These are phyloP conservation scores for Nicotiana tabacum DNA, from an alignment of 257 asterid species.

Conservation along the genomic window DNA sequence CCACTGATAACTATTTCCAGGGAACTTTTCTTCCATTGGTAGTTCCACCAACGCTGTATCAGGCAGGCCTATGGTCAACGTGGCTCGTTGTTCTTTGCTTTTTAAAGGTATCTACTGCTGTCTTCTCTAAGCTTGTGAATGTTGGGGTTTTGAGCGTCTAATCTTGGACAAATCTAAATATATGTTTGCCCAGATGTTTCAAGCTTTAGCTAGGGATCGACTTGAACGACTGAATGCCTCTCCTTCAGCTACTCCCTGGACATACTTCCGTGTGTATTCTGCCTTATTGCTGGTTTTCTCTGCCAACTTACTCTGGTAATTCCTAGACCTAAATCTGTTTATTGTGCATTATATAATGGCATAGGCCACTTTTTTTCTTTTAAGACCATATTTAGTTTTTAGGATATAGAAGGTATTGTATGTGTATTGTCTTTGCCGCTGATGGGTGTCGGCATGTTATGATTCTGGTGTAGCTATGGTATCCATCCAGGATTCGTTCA, in stretches of 20 bases:
- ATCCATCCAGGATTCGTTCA: not conserved
- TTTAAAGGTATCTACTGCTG: slow-evolving; percentile 54
- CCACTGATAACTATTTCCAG: slow-evolving; percentile 39
- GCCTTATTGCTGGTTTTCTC: slow-evolving; percentile 70
- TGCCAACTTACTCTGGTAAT: slow-evolving; percentile 77
- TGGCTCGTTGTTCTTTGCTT: slow-evolving; percentile 85
- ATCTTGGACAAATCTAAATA: not conserved
- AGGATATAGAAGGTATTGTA: not conserved
- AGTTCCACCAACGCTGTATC: slow-evolving; percentile 69
- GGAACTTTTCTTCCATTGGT: slow-evolving; percentile 94
- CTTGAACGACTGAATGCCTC: slow-evolving; percentile 92
- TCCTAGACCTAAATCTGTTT: slow-evolving; percentile 13
- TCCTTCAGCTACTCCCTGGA: slow-evolving; percentile 87
- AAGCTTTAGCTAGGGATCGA: slow-evolving; percentile 91
- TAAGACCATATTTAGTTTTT: not conserved
- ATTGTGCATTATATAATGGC: not conserved
- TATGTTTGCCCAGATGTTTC: slow-evolving; percentile 74
- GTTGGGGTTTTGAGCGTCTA: not conserved
- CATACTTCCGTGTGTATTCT: slow-evolving; percentile 87
- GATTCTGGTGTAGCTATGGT: not conserved
- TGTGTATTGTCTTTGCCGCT: not conserved
- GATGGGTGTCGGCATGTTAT: not conserved
- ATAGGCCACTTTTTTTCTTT: not conserved
- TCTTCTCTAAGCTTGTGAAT: slow-evolving; percentile 4
- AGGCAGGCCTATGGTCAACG: slow-evolving; percentile 75